A percentile compares a stretch with the other conserved stretches of the same genome.
Conservation (phyloP, 805 yeast genomes). For the Saturnispora sekii region DNA sequence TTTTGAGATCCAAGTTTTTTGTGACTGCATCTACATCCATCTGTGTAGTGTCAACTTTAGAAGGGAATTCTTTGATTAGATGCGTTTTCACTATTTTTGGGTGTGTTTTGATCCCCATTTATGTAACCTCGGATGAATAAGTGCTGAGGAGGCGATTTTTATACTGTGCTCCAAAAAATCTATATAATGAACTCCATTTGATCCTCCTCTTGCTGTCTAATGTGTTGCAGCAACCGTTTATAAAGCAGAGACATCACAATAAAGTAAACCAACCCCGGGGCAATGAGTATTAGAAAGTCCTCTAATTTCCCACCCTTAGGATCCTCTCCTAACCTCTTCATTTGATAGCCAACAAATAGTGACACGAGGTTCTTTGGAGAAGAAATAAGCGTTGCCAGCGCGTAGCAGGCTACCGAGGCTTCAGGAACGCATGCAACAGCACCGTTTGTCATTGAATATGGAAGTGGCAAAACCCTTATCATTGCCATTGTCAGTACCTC, state of each 20-base stretch:
- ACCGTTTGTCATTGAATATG: slow-evolving; percentile 86
- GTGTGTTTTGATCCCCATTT: too few relatives aligned
- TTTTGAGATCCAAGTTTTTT: too few relatives aligned
- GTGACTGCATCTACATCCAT: too few relatives aligned
- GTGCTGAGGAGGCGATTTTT: too few relatives aligned
- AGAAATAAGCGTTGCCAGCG: slow-evolving; percentile 61
- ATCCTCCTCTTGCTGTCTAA: background rate
- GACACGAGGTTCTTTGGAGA: slow-evolving; percentile 77
- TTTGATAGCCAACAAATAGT: slow-evolving; percentile 66
- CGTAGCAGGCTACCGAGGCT: slow-evolving; percentile 49
- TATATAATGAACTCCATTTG: background rate
- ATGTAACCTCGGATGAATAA: too few relatives aligned
- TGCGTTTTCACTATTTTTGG: too few relatives aligned
- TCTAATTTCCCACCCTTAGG: slow-evolving; percentile 36
- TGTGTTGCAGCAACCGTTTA: slow-evolving; percentile 32
- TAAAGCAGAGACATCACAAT: slow-evolving; percentile 62
- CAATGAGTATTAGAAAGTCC: slow-evolving; percentile 51
- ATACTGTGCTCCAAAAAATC: too few relatives aligned
- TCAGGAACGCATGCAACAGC: slow-evolving; percentile 86
- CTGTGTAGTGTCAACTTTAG: too few relatives aligned
- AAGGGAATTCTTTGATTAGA: too few relatives aligned
- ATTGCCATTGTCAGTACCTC: slow-evolving; percentile 58
- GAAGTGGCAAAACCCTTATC: slow-evolving; percentile 82
- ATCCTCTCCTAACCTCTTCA: slow-evolving; percentile 59
- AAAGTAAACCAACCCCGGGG: slow-evolving; percentile 47